These are phyloP conservation scores for Diphasiastrum complanatum DNA, from an alignment of 83 land plant genomes.

Conservation along the genomic window DNA sequence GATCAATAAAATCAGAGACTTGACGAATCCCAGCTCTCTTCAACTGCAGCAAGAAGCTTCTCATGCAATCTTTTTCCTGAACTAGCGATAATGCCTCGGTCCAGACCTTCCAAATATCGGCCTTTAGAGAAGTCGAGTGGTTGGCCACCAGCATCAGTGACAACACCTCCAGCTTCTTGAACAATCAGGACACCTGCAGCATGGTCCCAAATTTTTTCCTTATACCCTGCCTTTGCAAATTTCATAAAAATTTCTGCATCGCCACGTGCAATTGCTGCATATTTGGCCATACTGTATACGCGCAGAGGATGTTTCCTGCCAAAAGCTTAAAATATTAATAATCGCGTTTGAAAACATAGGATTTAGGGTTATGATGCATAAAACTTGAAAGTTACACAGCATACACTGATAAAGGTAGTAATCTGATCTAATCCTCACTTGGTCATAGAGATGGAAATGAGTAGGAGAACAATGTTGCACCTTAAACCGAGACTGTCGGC, in stretches of 20 bases:
- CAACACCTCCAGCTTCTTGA: slow-evolving; percentile 94
- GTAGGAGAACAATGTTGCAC: slow-evolving; percentile 31
- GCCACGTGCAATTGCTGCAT: slow-evolving; percentile 93
- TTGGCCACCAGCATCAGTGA: slow-evolving; percentile 83
- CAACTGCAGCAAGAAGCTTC: slow-evolving; percentile 67
- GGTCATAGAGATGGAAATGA: no score
- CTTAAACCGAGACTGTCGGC: slow-evolving; percentile 82
- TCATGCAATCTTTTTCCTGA: slow-evolving; percentile 61
- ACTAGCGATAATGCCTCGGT: slow-evolving; percentile 77
- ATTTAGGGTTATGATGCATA: no score
- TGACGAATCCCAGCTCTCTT: slow-evolving; percentile 89
- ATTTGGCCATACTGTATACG: slow-evolving; percentile 92
- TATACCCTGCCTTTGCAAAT: slow-evolving; percentile 82
- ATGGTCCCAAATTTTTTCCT: slow-evolving; percentile 97
- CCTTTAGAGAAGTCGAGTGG: slow-evolving; percentile 82
- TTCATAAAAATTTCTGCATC: slow-evolving; percentile 97
- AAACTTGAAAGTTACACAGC: no score
- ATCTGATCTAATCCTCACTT: no score
- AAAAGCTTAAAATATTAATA: slow-evolving; percentile 5
- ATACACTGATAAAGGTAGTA: no score
- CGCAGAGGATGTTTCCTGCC: slow-evolving; percentile 73
- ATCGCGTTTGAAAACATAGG: no score
- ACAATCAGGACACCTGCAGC: slow-evolving; percentile 89
- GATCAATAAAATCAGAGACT: slow-evolving; percentile 45
- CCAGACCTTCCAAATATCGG: slow-evolving; percentile 71